A percentile compares a stretch with the other conserved stretches of the same genome.
Evolutionary conservation across 1,284 basidiomycete species (phyloP).

Genomic region (Sphagnurus paluster): DNA sequence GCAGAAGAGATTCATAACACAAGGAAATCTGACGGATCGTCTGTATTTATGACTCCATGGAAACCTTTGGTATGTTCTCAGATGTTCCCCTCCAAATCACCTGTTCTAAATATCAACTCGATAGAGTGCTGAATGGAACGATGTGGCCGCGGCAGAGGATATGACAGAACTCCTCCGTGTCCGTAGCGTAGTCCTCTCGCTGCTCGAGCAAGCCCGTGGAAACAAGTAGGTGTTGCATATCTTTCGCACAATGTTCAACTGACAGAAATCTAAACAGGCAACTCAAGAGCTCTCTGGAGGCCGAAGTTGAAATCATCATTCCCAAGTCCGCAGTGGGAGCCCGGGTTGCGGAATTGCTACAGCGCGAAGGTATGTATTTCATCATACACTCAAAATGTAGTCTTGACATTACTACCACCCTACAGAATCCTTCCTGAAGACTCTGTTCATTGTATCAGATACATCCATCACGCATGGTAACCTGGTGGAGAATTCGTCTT

Average conservation of each 20-base stretch:
- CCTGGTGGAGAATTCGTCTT: slow-evolving; percentile 34
- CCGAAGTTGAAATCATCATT: slow-evolving; percentile 58
- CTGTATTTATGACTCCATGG: slow-evolving; percentile 71
- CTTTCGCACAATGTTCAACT: slow-evolving; percentile 3
- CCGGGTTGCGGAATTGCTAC: slow-evolving; percentile 37
- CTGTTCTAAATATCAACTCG: not conserved
- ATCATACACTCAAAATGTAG: not conserved
- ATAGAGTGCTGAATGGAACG: slow-evolving; percentile 56
- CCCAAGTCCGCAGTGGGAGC: slow-evolving; percentile 30
- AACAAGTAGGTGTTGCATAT: slow-evolving; percentile 52
- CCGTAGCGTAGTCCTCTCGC: slow-evolving; percentile 53
- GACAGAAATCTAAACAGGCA: slow-evolving; percentile 38
- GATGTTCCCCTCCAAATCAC: not conserved
- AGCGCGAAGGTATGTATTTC: slow-evolving; percentile 46
- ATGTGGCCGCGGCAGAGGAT: slow-evolving; percentile 49
- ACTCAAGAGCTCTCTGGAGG: slow-evolving; percentile 74
- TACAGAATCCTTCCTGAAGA: slow-evolving; percentile 62
- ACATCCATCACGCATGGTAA: slow-evolving; percentile 48
- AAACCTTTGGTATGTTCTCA: slow-evolving; percentile 47
- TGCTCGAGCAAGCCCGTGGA: slow-evolving; percentile 71
- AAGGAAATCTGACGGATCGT: slow-evolving; percentile 37
- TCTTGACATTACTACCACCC: slow-evolving; percentile 4
- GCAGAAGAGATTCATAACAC: slow-evolving; percentile 85
- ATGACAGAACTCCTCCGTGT: slow-evolving; percentile 62
- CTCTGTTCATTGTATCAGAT: slow-evolving; percentile 78